phyloP scores from a whole-genome alignment of 495 filamentous ascomycete genomes.

The Wilcoxina mikolae region DNA sequence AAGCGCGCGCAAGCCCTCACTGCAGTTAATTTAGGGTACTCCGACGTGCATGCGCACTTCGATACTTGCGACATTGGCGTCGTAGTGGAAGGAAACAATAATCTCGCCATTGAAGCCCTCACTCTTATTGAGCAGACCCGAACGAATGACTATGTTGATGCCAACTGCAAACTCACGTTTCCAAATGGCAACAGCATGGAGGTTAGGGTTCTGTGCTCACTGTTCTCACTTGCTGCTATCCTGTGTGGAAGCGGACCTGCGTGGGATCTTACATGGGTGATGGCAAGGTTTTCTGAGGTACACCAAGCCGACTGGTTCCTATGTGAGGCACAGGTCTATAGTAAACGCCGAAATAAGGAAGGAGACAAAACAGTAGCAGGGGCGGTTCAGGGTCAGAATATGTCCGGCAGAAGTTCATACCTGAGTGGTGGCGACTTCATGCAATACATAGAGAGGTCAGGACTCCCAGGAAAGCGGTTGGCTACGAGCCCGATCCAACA shows the following conservation, averaged over 20 bases:
- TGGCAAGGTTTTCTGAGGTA: constrained; percentile 34
- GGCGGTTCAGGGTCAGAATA: constrained; percentile 15
- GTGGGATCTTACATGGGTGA: constrained; percentile 37
- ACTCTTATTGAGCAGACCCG: background rate
- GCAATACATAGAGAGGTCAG: background rate
- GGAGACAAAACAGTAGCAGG: background rate
- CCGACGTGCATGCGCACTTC: constrained; percentile 32
- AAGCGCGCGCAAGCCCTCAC: constrained; percentile 30
- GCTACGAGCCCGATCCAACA: background rate
- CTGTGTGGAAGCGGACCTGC: too few relatives aligned
- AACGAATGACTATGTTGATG: too few relatives aligned
- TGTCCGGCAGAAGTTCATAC: background rate
- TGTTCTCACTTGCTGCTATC: background rate
- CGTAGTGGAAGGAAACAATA: constrained; percentile 8
- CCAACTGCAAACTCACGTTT: background rate
- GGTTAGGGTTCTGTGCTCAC: background rate
- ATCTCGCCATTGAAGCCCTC: background rate
- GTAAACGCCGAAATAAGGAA: background rate
- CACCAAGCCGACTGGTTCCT: constrained; percentile 36
- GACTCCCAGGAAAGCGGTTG: background rate
- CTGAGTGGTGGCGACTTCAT: background rate
- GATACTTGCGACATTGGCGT: constrained; percentile 32
- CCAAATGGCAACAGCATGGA: background rate
- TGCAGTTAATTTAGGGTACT: constrained; percentile 32
- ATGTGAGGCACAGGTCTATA: constrained; percentile 29